These are phyloP conservation scores for Eustoma russellianum DNA, from an alignment of 257 asterid species.

Conservation along the genomic window DNA sequence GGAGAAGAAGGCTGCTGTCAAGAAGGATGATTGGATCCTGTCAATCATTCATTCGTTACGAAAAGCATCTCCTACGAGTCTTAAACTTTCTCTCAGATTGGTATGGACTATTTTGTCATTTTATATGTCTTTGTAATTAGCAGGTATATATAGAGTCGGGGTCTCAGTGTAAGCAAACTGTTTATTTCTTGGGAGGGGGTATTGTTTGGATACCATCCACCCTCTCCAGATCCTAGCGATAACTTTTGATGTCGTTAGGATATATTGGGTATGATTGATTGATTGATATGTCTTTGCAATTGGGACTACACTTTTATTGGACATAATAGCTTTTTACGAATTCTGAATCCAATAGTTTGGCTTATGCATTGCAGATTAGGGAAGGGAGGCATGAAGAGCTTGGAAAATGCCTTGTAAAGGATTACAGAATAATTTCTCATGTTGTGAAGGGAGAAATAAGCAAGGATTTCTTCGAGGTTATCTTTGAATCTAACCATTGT, in stretches of 20 bases:
- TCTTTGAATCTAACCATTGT: background rate
- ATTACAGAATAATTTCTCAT: conserved; percentile 63
- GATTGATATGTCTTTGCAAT: too few species aligned
- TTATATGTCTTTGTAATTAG: too few species aligned
- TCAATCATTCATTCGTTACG: conserved; percentile 53
- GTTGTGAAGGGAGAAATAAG: conserved; percentile 47
- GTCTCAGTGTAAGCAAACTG: too few species aligned
- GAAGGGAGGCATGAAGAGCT: conserved; percentile 74
- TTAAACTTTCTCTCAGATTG: conserved; percentile 75
- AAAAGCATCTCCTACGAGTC: conserved; percentile 84
- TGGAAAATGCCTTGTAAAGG: conserved; percentile 59
- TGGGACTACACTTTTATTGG: too few species aligned
- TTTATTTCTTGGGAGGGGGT: too few species aligned
- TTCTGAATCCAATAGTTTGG: too few species aligned
- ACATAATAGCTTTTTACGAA: too few species aligned
- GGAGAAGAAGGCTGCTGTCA: conserved; percentile 41
- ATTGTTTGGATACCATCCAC: too few species aligned
- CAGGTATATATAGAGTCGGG: too few species aligned
- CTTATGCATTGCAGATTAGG: conserved; percentile 41
- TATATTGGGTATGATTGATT: too few species aligned
- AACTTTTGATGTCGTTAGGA: too few species aligned
- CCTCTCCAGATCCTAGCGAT: too few species aligned
- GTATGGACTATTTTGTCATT: conserved; percentile 18
- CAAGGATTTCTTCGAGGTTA: conserved; percentile 59
- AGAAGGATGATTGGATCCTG: conserved; percentile 58